phyloP scores from a whole-genome alignment of 305 asterid genomes.

The Solanum aculeatissimum region DNA sequence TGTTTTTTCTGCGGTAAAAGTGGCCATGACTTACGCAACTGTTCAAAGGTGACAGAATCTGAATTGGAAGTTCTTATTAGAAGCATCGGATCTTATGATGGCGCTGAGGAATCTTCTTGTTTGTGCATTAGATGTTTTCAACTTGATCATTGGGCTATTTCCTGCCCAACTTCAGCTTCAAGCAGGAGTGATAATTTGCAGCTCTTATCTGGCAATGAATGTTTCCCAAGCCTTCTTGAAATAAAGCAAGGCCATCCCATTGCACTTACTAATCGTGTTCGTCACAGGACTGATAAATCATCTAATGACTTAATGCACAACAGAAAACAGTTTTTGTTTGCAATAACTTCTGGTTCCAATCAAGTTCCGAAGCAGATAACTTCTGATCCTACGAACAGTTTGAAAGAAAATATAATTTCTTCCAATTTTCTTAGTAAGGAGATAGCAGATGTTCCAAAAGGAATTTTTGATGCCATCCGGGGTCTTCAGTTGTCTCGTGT shows the following conservation, averaged over 20 bases:
- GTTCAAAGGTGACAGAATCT: conserved; percentile 27
- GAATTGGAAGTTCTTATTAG: conserved; percentile 35
- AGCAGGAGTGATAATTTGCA: background rate
- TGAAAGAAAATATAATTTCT: conserved; percentile 3
- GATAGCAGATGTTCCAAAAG: conserved; percentile 17
- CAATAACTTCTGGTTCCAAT: conserved; percentile 13
- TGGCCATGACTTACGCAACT: conserved; percentile 39
- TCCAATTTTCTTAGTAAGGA: conserved; percentile 2
- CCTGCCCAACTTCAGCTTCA: conserved; percentile 36
- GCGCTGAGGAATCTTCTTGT: conserved; percentile 20
- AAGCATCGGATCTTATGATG: conserved; percentile 21
- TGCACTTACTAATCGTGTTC: background rate
- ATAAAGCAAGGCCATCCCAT: conserved; percentile 1
- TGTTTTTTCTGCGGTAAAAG: conserved; percentile 54
- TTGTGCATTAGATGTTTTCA: conserved; percentile 59
- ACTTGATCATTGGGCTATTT: conserved; percentile 60
- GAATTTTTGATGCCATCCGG: conserved; percentile 44
- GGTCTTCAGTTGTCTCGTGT: conserved; percentile 65
- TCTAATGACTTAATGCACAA: conserved; percentile 1
- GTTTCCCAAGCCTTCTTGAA: background rate
- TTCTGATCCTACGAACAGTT: conserved; percentile 7
- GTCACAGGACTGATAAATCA: background rate
- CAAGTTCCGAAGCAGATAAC: conserved; percentile 11
- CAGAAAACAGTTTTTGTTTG: conserved; percentile 6
- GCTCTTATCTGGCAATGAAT: conserved; percentile 1